Evolutionary conservation across 495 filamentous ascomycete genomes (phyloP).

Genomic region (Clavariopsis aquatica): DNA sequence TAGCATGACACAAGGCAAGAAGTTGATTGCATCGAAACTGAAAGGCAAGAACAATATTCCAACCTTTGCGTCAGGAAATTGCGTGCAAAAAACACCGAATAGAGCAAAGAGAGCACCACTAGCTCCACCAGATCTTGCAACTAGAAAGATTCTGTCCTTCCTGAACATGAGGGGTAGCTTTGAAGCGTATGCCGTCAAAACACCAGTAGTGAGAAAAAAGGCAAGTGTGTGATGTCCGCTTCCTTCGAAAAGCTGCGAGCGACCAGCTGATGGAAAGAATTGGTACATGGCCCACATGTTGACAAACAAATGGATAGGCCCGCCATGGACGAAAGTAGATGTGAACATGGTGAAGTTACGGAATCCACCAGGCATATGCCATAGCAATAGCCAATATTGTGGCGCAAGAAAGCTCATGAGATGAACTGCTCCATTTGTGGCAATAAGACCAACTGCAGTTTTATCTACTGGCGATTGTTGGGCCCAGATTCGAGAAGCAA

Average conservation of each 20-base stretch:
- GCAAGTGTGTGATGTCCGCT: conserved; percentile 14
- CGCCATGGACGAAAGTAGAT: conserved; percentile 25
- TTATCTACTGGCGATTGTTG: conserved; percentile 9
- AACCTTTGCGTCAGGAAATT: conserved; percentile 17
- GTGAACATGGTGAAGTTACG: conserved; percentile 22
- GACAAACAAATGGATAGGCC: conserved; percentile 8
- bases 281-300: conserved; percentile 25
- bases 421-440: conserved; percentile 13
- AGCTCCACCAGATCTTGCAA: conserved; percentile 13
- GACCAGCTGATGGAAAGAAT: conserved; percentile 13
- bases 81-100: conserved; percentile 14
- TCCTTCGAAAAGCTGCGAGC: conserved; percentile 17
- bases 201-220: conserved; percentile 20
- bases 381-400: conserved; percentile 2
- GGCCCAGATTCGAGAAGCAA: neutral
- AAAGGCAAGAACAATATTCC: conserved; percentile 27
- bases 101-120: conserved; percentile 30
- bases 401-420: conserved; percentile 6
- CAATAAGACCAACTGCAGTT: conserved; percentile 12
- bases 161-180: conserved; percentile 8
- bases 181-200: conserved; percentile 13
- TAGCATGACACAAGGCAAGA: conserved; percentile 15
- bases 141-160: neutral
- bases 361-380: conserved; percentile 21
- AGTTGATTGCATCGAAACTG: neutral